A percentile compares a stretch with the other conserved stretches of the same genome.
Conservation (phyloP, 768 basidiomycete species). For the Chalciporus chontae region DNA sequence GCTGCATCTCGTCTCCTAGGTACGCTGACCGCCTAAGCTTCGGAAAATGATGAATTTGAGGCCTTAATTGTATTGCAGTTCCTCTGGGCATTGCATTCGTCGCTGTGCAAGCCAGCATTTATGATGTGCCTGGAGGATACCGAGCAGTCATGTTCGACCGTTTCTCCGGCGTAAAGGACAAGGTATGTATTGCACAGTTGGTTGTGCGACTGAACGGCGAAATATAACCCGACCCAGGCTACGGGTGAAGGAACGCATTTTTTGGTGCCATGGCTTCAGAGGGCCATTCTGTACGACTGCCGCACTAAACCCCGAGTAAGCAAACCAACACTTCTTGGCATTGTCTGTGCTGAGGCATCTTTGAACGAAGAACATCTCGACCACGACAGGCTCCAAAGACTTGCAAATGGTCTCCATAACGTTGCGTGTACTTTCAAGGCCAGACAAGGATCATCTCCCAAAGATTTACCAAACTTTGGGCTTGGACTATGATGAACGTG, state of each 20-base stretch:
- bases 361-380: slow-evolving; percentile 82
- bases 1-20: slow-evolving; percentile 47
- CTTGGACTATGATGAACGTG: slow-evolving; percentile 96
- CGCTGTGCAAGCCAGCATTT: slow-evolving; percentile 48
- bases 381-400: slow-evolving; percentile 97
- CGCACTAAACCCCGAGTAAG: slow-evolving; percentile 92
- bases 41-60: slow-evolving; percentile 10
- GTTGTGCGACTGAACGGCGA: neutral
- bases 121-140: slow-evolving; percentile 86
- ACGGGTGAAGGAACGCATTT: slow-evolving; percentile 94
- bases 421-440: slow-evolving; percentile 90
- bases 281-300: slow-evolving; percentile 95
- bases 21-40: slow-evolving; percentile 23
- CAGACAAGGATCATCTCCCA: slow-evolving; percentile 81
- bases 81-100: slow-evolving; percentile 41
- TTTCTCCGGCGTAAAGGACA: slow-evolving; percentile 84
- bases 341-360: slow-evolving; percentile 3
- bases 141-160: slow-evolving; percentile 98
- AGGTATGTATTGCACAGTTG: slow-evolving; percentile 42
- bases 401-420: slow-evolving; percentile 99
- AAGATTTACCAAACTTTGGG: slow-evolving; percentile 96
- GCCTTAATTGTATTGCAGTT: slow-evolving; percentile 12
- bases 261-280: slow-evolving; percentile 92
- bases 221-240: slow-evolving; percentile 48
- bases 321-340: slow-evolving; percentile 3